Base-by-base conservation (phyloP, 345 rosid species). In the Viola odorata region DNA sequence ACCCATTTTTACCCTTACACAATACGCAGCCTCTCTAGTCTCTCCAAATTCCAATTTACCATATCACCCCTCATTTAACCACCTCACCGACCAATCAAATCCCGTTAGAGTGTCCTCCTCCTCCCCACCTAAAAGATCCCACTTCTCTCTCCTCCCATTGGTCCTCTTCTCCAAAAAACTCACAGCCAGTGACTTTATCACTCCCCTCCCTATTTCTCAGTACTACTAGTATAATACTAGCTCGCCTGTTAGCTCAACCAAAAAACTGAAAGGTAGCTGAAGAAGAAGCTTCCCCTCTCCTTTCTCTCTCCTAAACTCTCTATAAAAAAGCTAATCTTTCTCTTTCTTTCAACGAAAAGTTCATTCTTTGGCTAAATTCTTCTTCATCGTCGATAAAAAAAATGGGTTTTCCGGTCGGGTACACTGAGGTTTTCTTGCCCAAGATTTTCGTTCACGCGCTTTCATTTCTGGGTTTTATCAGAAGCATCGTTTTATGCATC, bases 361-460 rank as follows among this genome's bases (percentile, higher is more conserved):
- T 7, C 0, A 17, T n/a, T 23, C 53, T 23, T 14, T 56, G 32
- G 50, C 50, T 53, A 16, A 58, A 52, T 55, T 8, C 39, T 41
- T 56, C 1, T 50, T 36, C 4, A 10, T 55, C 11, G 23, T 32
- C 7, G 10, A 13, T 12, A 37, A 9, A 12, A 44, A 23, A 62
- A 57, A 89, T 91, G 96, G 98, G 98, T 2, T 91, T 89, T 65
- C 92, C 98, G 7, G 82, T 89, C 39, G 90, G 83, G 37, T 91
- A 84, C 76, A 75, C 89, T 3, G 91, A 91, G 56, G 86, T 86
- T 5, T 82, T 80, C 72, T 52, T 89, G 60, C 96, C 95, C 1
- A 87, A 76, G 64, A 69, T 85, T 16, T 85, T 89, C 58, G 87
- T 91, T 11, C 91, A 80, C 68, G 49, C 81, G 1, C 87, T 89